Evolutionary conservation across 371 early-diverging fungal genomes (phyloP).

Genomic region (Parasitella parasitica): DNA sequence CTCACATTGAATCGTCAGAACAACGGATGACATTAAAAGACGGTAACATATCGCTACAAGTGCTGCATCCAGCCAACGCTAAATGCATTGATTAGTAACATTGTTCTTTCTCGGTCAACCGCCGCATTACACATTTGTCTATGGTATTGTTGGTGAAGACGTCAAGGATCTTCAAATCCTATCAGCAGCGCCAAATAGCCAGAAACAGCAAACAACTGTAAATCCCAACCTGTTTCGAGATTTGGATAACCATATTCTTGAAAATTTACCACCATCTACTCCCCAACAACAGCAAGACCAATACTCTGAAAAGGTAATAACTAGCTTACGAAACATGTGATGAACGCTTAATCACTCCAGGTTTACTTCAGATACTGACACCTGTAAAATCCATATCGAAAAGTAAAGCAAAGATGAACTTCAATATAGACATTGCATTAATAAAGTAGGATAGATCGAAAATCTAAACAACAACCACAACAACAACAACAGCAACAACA

Average conservation of each 20-base stretch:
- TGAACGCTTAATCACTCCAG: background rate
- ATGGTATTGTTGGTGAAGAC: slow-evolving; percentile 45
- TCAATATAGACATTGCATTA: background rate
- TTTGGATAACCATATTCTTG: slow-evolving; percentile 17
- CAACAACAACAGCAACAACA: slow-evolving; percentile 1
- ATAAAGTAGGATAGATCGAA: slow-evolving; percentile 3
- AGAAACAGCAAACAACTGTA: background rate
- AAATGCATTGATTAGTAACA: no score
- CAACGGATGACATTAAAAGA: slow-evolving; percentile 57
- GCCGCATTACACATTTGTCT: slow-evolving; percentile 36
- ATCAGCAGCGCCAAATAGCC: slow-evolving; percentile 19
- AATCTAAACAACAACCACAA: slow-evolving; percentile 10
- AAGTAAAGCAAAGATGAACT: slow-evolving; percentile 5
- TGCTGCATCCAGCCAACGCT: no score
- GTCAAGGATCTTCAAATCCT: slow-evolving; percentile 55
- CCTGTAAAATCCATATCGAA: slow-evolving; percentile 12
- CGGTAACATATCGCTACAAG: no score
- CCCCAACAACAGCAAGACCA: background rate
- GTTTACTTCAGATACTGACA: background rate
- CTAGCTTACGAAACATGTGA: background rate
- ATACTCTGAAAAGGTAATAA: slow-evolving; percentile 1
- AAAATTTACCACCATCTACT: slow-evolving; percentile 7
- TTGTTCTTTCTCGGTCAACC: slow-evolving; percentile 37
- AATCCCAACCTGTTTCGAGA: background rate
- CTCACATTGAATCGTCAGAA: slow-evolving; percentile 49